Evolutionary conservation across 192 early-diverging fungal genomes (phyloP).

Genomic region (Linnemannia zychae): DNA sequence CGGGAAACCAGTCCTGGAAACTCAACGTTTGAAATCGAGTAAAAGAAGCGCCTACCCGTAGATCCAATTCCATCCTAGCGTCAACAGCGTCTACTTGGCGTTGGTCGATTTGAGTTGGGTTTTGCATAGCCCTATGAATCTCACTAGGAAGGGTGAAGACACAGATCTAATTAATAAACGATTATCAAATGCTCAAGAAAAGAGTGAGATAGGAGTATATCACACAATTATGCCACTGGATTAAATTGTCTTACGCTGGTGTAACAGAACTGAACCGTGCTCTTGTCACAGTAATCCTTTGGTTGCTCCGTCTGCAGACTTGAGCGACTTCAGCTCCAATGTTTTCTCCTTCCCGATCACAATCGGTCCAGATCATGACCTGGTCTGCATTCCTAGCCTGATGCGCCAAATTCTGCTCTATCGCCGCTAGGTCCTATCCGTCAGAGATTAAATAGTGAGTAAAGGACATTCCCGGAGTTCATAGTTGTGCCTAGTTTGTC

Average conservation of each 20-base stretch:
- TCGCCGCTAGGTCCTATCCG: constrained; percentile 56
- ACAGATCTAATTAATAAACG: not conserved
- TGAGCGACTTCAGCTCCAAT: constrained; percentile 89
- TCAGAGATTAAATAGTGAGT: too few species aligned
- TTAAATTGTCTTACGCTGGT: constrained; percentile 73
- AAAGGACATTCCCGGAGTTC: too few species aligned
- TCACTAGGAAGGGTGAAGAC: constrained; percentile 61
- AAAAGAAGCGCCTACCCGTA: constrained; percentile 92
- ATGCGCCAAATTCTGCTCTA: constrained; percentile 75
- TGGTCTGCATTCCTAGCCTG: constrained; percentile 72
- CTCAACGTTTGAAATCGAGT: constrained; percentile 92
- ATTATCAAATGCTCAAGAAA: too few species aligned
- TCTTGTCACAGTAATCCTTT: constrained; percentile 76
- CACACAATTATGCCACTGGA: too few species aligned
- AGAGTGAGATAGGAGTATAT: not conserved
- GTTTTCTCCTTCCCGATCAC: constrained; percentile 95
- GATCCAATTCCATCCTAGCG: constrained; percentile 89
- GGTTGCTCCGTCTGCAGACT: constrained; percentile 75
- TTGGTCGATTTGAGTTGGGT: constrained; percentile 80
- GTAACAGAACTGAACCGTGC: constrained; percentile 94
- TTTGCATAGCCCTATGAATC: constrained; percentile 82
- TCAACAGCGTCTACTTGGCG: constrained; percentile 84
- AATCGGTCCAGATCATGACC: constrained; percentile 99
- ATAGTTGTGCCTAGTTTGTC: too few species aligned
- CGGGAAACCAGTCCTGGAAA: constrained; percentile 68